Percentiles rank a stretch among this genome's conserved stretches.
These are phyloP conservation scores for Penicillium expansum DNA, from an alignment of 2,329 filamentous ascomycete species.

Conservation along the genomic window DNA sequence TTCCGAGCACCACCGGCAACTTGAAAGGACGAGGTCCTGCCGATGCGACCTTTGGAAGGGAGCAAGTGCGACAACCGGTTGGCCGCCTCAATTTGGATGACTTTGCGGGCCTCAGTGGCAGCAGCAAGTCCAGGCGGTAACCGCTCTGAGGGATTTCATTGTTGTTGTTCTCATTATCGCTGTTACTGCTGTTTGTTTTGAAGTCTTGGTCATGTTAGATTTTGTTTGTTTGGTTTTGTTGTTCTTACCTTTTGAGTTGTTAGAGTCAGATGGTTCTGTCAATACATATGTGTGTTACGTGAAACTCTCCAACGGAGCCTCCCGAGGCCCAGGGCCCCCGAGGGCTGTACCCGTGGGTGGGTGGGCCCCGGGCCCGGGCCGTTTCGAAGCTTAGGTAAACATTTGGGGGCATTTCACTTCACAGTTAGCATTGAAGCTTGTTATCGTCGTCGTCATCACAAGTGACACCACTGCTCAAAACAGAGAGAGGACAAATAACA, in stretches of 20 bases:
- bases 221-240: background rate
- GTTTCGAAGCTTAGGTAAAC: too few relatives aligned
- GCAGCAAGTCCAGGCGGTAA: background rate
- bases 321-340: too few relatives aligned
- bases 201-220: background rate
- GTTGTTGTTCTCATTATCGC: background rate
- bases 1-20: background rate
- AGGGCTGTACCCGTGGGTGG: too few relatives aligned
- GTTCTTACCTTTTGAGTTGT: background rate
- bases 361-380: too few relatives aligned
- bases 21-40: background rate
- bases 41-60: background rate
- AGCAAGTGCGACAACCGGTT: background rate
- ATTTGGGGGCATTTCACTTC: too few relatives aligned
- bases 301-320: too few relatives aligned
- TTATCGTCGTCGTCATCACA: too few relatives aligned
- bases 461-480: too few relatives aligned
- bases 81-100: background rate
- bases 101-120: background rate
- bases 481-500: too few relatives aligned
- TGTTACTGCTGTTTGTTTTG: background rate
- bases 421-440: too few relatives aligned
- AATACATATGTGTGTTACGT: background rate
- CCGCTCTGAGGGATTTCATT: background rate
- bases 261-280: background rate